Conservation (phyloP, 1,139 yeast species). For the Suhomyces bokatorum region DNA sequence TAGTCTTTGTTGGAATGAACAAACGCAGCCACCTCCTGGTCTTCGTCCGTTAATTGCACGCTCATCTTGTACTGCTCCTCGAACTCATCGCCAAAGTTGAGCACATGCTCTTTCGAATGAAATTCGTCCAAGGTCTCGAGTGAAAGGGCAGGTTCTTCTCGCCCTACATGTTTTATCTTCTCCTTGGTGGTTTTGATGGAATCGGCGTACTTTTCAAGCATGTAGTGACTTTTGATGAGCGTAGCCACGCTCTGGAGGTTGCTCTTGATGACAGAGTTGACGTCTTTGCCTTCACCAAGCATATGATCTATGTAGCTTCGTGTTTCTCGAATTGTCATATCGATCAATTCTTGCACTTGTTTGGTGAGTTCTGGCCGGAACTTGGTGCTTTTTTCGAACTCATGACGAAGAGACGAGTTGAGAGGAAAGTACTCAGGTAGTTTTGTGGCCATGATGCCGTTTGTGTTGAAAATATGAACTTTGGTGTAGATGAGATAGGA, state of each 20-base stretch:
- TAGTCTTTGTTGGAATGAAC: constrained; percentile 16
- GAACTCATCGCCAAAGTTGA: constrained; percentile 16
- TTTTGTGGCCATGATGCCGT: background rate
- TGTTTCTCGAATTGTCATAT: constrained; percentile 11
- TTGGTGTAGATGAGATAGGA: too few relatives aligned
- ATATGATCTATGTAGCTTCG: constrained; percentile 13
- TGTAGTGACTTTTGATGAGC: constrained; percentile 4
- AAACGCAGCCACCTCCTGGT: constrained; percentile 4
- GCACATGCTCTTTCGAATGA: constrained; percentile 9
- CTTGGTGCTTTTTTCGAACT: constrained; percentile 14
- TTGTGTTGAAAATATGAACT: background rate
- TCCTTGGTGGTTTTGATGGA: constrained; percentile 13
- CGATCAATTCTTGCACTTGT: constrained; percentile 11
- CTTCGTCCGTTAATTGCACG: constrained; percentile 4
- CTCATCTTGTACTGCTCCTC: constrained; percentile 10
- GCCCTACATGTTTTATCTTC: constrained; percentile 10
- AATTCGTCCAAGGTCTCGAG: constrained; percentile 13
- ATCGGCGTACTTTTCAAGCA: constrained; percentile 5
- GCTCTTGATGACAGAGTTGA: constrained; percentile 1
- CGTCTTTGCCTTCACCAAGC: constrained; percentile 11
- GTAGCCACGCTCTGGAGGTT: constrained; percentile 4
- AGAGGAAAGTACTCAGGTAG: constrained; percentile 18
- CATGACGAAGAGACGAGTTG: constrained; percentile 11
- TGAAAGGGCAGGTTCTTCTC: constrained; percentile 12
- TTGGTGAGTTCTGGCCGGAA: constrained; percentile 9